phyloP scores from a whole-genome alignment of 1,284 basidiomycete species.

The Coriolopsis trogii region DNA sequence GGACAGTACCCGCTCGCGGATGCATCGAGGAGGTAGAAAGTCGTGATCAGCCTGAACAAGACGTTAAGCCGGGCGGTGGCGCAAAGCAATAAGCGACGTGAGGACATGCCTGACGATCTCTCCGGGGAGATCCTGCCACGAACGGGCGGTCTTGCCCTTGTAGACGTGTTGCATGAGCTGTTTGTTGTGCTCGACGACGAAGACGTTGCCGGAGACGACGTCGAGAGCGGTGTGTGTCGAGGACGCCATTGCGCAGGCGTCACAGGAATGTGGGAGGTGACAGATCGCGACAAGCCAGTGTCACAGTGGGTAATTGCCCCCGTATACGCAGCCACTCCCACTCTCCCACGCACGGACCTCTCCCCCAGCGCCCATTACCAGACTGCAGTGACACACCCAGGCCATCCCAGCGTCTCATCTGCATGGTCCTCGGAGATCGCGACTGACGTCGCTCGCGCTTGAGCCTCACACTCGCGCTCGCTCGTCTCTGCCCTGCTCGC shows the following conservation, averaged over 20 bases:
- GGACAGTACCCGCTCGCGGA: slow-evolving; percentile 50
- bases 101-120: slow-evolving; percentile 67
- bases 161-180: slow-evolving; percentile 35
- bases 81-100: slow-evolving; percentile 17
- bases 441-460: no score
- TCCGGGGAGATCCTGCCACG: slow-evolving; percentile 69
- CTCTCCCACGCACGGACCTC: no score
- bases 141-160: slow-evolving; percentile 70
- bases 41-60: slow-evolving; percentile 58
- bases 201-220: slow-evolving; percentile 19
- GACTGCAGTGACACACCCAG: no score
- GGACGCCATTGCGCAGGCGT: slow-evolving; percentile 30
- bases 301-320: slow-evolving; percentile 26
- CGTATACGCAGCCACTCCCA: slow-evolving; percentile 10
- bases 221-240: slow-evolving; percentile 6
- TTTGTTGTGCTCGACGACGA: slow-evolving; percentile 15
- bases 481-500: no score
- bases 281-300: slow-evolving; percentile 32
- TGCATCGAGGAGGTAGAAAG: slow-evolving; percentile 57
- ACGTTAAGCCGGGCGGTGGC: slow-evolving; percentile 27
- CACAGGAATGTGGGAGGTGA: slow-evolving; percentile 32
- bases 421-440: no score
- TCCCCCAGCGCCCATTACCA: no score
- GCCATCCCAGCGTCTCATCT: no score
- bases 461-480: no score